Evolutionary conservation across 148 eudicot genomes (phyloP).

Genomic region (Arbutus unedo): DNA sequence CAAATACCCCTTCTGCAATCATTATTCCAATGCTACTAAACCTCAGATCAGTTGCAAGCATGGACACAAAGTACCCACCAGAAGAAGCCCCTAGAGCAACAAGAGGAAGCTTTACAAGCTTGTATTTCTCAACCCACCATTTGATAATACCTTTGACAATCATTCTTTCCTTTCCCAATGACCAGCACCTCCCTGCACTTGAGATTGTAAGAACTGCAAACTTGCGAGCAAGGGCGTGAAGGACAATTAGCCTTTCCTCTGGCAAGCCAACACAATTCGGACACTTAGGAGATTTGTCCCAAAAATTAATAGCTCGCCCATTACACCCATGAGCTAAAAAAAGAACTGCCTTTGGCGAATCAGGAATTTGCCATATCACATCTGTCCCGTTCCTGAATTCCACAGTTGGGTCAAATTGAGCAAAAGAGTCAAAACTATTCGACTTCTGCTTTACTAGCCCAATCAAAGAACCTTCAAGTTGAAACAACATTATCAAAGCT

Average conservation of each 20-base stretch:
- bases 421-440: constrained; percentile 34
- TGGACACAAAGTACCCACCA: constrained; percentile 86
- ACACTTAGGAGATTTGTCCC: constrained; percentile 61
- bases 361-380: constrained; percentile 81
- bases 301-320: constrained; percentile 68
- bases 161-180: constrained; percentile 49
- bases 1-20: constrained; percentile 79
- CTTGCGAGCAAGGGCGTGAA: constrained; percentile 57
- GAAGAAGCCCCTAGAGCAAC: constrained; percentile 95
- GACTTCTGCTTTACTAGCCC: constrained; percentile 23
- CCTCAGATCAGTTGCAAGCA: constrained; percentile 59
- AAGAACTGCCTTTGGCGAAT: constrained; percentile 60
- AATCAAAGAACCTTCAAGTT: constrained; percentile 20
- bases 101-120: constrained; percentile 59
- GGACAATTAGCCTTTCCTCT: constrained; percentile 72
- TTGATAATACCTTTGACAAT: constrained; percentile 39
- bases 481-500: constrained; percentile 24
- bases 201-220: constrained; percentile 70
- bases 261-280: constrained; percentile 79
- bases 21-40: constrained; percentile 65
- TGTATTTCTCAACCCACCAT: constrained; percentile 61
- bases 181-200: constrained; percentile 71
- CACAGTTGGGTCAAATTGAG: constrained; percentile 44
- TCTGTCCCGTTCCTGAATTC: constrained; percentile 51
- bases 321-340: constrained; percentile 91